A percentile compares a stretch with the other conserved stretches of the same genome.
Conservation (phyloP, 1,139 yeast genomes). For the Yamadazyma jaroonii region DNA sequence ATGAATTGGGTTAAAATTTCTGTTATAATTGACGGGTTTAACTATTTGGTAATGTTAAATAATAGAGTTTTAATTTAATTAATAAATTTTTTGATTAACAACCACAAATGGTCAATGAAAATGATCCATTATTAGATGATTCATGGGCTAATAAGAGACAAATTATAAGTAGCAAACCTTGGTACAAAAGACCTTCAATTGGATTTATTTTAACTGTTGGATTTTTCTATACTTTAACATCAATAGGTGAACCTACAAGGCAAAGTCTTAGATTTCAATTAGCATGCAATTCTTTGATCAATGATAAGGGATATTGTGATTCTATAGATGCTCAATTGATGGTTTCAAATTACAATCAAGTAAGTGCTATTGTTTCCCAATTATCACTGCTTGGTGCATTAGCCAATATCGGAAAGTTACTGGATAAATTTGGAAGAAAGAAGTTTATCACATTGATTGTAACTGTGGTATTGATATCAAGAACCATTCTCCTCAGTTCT, state of each 20-base stretch:
- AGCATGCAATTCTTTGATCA: conserved; percentile 30
- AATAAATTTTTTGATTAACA: too few species aligned
- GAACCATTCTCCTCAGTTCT: conserved; percentile 24
- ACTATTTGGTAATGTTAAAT: too few species aligned
- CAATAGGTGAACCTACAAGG: conserved; percentile 33
- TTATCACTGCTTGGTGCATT: conserved; percentile 35
- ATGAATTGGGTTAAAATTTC: too few species aligned
- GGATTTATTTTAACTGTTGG: conserved; percentile 13
- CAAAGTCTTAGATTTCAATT: conserved; percentile 34
- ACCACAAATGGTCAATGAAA: neutral
- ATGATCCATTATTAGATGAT: neutral
- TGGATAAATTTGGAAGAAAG: conserved; percentile 65
- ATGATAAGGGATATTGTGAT: conserved; percentile 22
- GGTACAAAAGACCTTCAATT: conserved; percentile 23
- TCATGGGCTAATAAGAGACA: neutral
- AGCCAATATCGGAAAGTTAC: conserved; percentile 54
- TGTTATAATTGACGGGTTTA: too few species aligned
- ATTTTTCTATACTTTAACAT: conserved; percentile 27
- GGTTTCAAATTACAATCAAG: conserved; percentile 36
- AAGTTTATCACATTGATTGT: conserved; percentile 38
- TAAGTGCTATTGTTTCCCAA: conserved; percentile 25
- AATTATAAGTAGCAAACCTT: neutral
- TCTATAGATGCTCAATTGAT: conserved; percentile 32
- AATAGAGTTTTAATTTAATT: too few species aligned
- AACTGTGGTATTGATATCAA: conserved; percentile 23